Conservation (phyloP, 192 early-diverging fungal species). For the Phlyctochytrium arcticum region DNA sequence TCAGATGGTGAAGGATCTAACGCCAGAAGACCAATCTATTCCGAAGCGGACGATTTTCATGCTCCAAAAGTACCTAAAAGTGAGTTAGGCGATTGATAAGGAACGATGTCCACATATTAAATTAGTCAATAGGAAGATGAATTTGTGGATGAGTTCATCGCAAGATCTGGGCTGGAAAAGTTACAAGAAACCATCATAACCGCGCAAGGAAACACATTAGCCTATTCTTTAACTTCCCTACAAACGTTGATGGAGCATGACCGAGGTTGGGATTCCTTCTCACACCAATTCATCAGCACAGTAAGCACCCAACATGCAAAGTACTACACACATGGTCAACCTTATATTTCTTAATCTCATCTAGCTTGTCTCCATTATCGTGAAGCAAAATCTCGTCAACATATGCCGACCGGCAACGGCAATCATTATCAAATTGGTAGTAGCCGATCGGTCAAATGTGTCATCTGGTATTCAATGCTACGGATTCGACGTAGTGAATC, state of each 20-base stretch:
- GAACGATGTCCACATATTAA: too few relatives aligned
- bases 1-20: slow-evolving; percentile 13
- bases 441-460: slow-evolving; percentile 23
- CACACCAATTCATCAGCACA: slow-evolving; percentile 44
- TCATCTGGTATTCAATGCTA: slow-evolving; percentile 39
- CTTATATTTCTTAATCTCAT: background rate
- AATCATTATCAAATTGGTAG: slow-evolving; percentile 61
- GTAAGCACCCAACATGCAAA: slow-evolving; percentile 21
- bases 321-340: background rate
- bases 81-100: slow-evolving; percentile 1
- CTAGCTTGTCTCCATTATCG: slow-evolving; percentile 50
- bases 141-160: slow-evolving; percentile 61
- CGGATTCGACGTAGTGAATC: slow-evolving; percentile 51
- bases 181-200: slow-evolving; percentile 59
- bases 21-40: slow-evolving; percentile 39
- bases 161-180: slow-evolving; percentile 47
- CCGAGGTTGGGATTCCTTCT: slow-evolving; percentile 55
- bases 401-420: slow-evolving; percentile 69
- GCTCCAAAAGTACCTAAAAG: slow-evolving; percentile 62
- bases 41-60: slow-evolving; percentile 59
- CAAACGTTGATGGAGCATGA: slow-evolving; percentile 65
- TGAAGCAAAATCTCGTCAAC: slow-evolving; percentile 62
- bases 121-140: slow-evolving; percentile 49
- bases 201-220: slow-evolving; percentile 59
- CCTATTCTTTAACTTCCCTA: slow-evolving; percentile 64